phyloP scores from a whole-genome alignment of 306 rosid genomes.

The Urtica urens region DNA sequence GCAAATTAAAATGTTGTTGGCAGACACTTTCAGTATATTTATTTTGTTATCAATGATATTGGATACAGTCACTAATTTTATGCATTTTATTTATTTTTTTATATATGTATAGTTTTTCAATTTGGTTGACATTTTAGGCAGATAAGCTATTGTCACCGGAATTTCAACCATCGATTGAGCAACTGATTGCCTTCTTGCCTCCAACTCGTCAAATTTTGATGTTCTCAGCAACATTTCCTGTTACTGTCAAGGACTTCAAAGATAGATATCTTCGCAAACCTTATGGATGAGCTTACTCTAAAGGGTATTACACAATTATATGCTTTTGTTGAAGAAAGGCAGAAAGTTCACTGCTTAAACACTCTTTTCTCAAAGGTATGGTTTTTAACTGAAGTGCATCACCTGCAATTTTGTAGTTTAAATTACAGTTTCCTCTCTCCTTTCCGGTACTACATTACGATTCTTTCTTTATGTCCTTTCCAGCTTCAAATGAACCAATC shows the following conservation, averaged over 20 bases:
- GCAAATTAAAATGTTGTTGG: not conserved
- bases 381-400: conserved; percentile 6
- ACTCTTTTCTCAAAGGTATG: conserved; percentile 96
- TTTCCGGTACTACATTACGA: conserved; percentile 3
- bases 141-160: conserved; percentile 96
- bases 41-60: too few relatives aligned
- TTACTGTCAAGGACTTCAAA: conserved; percentile 83
- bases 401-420: too few relatives aligned
- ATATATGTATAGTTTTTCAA: too few relatives aligned
- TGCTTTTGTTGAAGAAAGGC: conserved; percentile 95
- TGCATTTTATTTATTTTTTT: too few relatives aligned
- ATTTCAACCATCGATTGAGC: conserved; percentile 89
- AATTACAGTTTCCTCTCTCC: not conserved
- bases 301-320: conserved; percentile 96
- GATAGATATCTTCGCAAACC: conserved; percentile 82
- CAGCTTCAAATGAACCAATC: conserved; percentile 99
- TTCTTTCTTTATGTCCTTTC: conserved; percentile 4
- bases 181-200: conserved; percentile 72
- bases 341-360: conserved; percentile 94
- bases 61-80: too few relatives aligned
- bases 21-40: too few relatives aligned
- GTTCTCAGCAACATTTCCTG: conserved; percentile 99
- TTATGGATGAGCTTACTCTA: conserved; percentile 94
- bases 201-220: conserved; percentile 63
- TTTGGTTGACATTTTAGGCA: conserved; percentile 43